Evolutionary conservation across 768 basidiomycete genomes (phyloP), one percentile per base, ranked within the genome.

Genomic region (Lentinula detonsa): DNA sequence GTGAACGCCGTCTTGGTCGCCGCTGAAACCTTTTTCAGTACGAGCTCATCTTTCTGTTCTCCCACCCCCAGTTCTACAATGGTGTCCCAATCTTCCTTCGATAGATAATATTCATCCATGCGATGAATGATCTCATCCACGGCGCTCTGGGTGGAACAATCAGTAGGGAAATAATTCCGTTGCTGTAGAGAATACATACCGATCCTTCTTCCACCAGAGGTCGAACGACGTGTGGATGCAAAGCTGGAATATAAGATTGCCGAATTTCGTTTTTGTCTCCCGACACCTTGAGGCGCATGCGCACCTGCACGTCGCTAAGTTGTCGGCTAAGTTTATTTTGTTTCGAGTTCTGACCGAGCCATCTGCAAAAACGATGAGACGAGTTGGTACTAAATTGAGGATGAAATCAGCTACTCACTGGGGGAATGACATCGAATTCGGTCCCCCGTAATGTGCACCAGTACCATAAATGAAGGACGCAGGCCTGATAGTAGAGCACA

Each of bases 311-410:
- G 62, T 99, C 97, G 40, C 82, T 83, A 16, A 99, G 78, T 64
- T 90, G 87, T 40, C 95, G 83, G 59, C 70, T 78, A 0, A 98
- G 81, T 68, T 96, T 97, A 64, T 68, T 80, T 71, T 91, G 89
- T 69, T 95, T 96, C 61, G 97, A 98, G 73, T 98, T 98, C 70
- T 98, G 94, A 8, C 96, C 96, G 11, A 99, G 86, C 93, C 94
- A 99, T 68, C 95, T 98, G 28, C 64, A 43, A 48, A 16, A 13
- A 48, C 35, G 56, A 21, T 58, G 15, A 13, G 59, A 42, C 10
- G 50, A 7, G 57, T 42, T 61, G 15, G 56, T 21, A 46, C 45
- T 2, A 15, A 43, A 37, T 46, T 23, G 45, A 21, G 40, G 28
- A 10, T 7, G 64, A 48, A 31, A n/a, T 50, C 28, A 31, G 42